Conservation (phyloP, 2,329 filamentous ascomycete species). For the Pseudocercospora fuligena region DNA sequence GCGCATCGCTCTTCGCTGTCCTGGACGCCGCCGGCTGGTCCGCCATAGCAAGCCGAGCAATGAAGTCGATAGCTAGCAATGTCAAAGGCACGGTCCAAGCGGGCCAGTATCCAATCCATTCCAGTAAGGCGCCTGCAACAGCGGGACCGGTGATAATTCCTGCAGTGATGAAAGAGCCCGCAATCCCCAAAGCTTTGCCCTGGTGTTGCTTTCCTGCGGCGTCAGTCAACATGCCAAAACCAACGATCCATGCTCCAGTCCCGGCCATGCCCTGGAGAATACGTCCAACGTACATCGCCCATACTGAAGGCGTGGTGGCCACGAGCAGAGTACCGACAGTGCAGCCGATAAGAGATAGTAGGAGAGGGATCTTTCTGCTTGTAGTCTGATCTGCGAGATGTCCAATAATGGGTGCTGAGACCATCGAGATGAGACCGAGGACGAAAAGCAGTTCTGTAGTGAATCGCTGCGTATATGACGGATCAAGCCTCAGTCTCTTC, state of each 20-base stretch:
- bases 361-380: conserved; percentile 24
- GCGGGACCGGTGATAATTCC: conserved; percentile 25
- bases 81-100: conserved; percentile 27
- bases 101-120: conserved; percentile 28
- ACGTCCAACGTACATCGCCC: conserved; percentile 23
- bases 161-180: conserved; percentile 21
- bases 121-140: conserved; percentile 17
- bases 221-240: conserved; percentile 29
- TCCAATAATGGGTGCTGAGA: conserved; percentile 35
- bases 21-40: conserved; percentile 12
- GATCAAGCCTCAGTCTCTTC: conserved; percentile 17
- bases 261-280: conserved; percentile 25
- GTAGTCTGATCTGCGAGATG: conserved; percentile 25
- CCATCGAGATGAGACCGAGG: conserved; percentile 51
- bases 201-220: conserved; percentile 19
- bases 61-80: conserved; percentile 21
- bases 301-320: conserved; percentile 18
- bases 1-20: background rate
- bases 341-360: conserved; percentile 22
- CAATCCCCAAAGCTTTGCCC: conserved; percentile 26
- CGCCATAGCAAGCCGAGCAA: conserved; percentile 25
- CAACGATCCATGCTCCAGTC: conserved; percentile 26
- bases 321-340: conserved; percentile 24
- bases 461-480: conserved; percentile 23
- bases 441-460: conserved; percentile 24